Percentiles rank a stretch among this genome's conserved stretches.
Evolutionary conservation across 2,329 filamentous ascomycete species (phyloP).

Genomic region (Rachicladosporium sp.): DNA sequence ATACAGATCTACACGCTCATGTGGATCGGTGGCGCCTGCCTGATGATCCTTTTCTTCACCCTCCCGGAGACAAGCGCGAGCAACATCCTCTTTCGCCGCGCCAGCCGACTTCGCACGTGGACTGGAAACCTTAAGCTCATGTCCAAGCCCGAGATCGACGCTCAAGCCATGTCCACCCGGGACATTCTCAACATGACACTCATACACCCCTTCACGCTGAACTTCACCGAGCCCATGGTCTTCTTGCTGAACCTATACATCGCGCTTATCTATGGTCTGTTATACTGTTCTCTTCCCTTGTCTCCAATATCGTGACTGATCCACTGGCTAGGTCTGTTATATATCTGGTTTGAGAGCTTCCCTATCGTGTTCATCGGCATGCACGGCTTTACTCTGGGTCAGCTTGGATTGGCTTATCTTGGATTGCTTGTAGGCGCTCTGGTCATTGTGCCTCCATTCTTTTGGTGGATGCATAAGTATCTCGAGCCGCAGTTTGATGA

Average conservation of each 20-base stretch:
- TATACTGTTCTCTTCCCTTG: too few species aligned
- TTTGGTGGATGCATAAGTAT: conserved; percentile 25
- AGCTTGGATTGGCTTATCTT: conserved; percentile 27
- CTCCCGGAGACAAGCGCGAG: conserved; percentile 40
- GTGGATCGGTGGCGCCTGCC: conserved; percentile 13
- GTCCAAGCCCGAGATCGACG: conserved; percentile 27
- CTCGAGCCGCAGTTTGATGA: conserved; percentile 30
- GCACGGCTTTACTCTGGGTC: conserved; percentile 27
- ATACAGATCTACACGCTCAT: conserved; percentile 19
- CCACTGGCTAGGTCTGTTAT: conserved; percentile 30
- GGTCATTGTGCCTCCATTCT: conserved; percentile 27
- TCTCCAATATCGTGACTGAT: too few species aligned
- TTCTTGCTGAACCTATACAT: conserved; percentile 34
- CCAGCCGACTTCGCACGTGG: conserved; percentile 25
- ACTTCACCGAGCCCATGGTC: conserved; percentile 28
- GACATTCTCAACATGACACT: conserved; percentile 31
- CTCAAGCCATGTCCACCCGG: conserved; percentile 23
- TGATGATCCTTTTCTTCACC: conserved; percentile 21
- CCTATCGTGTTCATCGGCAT: conserved; percentile 31
- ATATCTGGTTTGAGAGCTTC: conserved; percentile 36
- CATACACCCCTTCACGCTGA: conserved; percentile 31
- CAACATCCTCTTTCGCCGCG: conserved; percentile 38
- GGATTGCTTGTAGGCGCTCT: conserved; percentile 28
- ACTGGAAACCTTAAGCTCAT: conserved; percentile 25
- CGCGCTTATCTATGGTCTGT: conserved; percentile 29